phyloP scores from a whole-genome alignment of 768 basidiomycete species.

The Paxillus ammoniavirescens region DNA sequence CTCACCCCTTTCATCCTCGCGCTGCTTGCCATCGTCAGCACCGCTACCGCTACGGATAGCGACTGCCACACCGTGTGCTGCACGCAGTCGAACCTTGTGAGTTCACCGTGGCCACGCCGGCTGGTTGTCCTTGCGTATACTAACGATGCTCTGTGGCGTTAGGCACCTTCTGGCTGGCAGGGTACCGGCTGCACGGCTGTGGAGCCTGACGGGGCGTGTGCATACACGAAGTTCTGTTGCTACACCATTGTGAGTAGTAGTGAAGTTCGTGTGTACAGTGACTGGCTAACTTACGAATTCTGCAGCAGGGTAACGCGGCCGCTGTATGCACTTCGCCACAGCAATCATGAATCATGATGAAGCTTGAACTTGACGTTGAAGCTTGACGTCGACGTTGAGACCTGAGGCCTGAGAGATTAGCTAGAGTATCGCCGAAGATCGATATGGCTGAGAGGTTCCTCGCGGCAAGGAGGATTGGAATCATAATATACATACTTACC shows the following conservation, averaged over 20 bases:
- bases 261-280: background rate
- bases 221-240: slow-evolving; percentile 7
- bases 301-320: background rate
- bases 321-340: background rate
- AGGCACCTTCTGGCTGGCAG: slow-evolving; percentile 2
- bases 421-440: too few relatives aligned
- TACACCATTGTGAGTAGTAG: slow-evolving; percentile 6
- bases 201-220: background rate
- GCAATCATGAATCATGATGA: too few relatives aligned
- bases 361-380: too few relatives aligned
- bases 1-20: background rate
- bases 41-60: background rate
- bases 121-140: background rate
- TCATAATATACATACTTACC: too few relatives aligned
- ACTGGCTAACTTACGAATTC: background rate
- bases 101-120: background rate
- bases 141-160: background rate
- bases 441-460: too few relatives aligned
- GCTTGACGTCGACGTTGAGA: too few relatives aligned
- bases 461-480: too few relatives aligned
- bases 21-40: background rate
- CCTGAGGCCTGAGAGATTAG: too few relatives aligned
- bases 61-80: slow-evolving; percentile 2
- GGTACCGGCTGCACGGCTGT: background rate
- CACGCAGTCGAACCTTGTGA: background rate